Conservation (phyloP, 2,329 filamentous ascomycete species). For the Tympanopsis confertula region DNA sequence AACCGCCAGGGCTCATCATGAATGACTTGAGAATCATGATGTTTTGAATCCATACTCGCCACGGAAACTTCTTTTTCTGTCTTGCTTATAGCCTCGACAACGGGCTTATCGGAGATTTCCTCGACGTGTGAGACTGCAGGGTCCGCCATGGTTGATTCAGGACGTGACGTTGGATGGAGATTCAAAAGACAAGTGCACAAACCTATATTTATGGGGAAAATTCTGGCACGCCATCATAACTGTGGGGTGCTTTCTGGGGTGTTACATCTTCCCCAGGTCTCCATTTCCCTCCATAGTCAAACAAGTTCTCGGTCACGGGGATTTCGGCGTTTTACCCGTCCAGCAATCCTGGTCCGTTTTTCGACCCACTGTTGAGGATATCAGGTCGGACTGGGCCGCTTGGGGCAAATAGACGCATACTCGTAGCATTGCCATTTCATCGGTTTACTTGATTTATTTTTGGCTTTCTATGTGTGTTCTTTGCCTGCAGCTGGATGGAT, state of each 20-base stretch:
- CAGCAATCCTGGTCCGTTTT: no score
- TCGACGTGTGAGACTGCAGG: neutral
- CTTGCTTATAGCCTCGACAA: neutral
- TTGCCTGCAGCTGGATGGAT: no score
- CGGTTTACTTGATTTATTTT: no score
- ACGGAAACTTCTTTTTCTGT: neutral
- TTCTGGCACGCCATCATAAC: neutral
- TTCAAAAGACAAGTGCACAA: neutral
- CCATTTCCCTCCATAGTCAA: no score
- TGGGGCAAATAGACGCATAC: no score
- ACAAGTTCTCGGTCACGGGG: neutral
- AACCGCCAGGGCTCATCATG: constrained; percentile 8
- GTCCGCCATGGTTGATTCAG: neutral
- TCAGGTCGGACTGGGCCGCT: no score
- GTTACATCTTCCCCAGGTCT: neutral
- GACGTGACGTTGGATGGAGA: neutral
- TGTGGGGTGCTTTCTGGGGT: neutral
- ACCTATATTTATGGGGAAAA: neutral
- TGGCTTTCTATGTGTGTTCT: no score
- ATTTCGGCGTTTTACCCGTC: neutral
- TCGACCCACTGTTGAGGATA: no score
- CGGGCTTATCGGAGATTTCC: neutral
- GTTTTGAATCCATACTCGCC: neutral
- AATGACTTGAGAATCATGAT: constrained; percentile 2
- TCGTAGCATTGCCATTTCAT: no score